These are phyloP conservation scores for Boletus subcaerulescens DNA, from an alignment of 768 basidiomycete genomes.

Conservation along the genomic window DNA sequence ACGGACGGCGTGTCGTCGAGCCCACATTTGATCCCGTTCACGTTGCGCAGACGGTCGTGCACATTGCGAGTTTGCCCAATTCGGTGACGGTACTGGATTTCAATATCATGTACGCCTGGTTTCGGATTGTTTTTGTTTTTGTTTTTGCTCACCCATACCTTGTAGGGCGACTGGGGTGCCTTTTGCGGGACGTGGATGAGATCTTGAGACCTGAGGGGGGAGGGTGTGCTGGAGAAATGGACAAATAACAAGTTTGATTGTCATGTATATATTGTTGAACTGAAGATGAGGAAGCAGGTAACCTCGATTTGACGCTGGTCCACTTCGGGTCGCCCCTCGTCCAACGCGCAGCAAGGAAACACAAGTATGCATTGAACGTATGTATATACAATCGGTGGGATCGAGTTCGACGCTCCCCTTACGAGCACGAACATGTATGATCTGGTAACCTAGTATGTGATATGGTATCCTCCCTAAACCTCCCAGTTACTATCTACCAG, in stretches of 20 bases:
- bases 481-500: neutral
- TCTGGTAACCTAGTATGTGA: too few relatives aligned
- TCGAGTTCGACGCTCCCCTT: too few relatives aligned
- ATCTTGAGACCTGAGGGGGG: neutral
- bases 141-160: neutral
- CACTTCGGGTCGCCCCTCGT: too few relatives aligned
- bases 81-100: constrained; percentile 69
- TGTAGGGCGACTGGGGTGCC: constrained; percentile 45
- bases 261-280: too few relatives aligned
- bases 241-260: too few relatives aligned
- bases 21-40: constrained; percentile 68
- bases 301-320: too few relatives aligned
- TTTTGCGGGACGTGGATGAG: constrained; percentile 43
- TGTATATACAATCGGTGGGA: too few relatives aligned
- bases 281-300: too few relatives aligned
- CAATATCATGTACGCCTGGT: constrained; percentile 63
- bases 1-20: constrained; percentile 58
- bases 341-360: too few relatives aligned
- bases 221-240: too few relatives aligned
- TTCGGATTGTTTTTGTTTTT: neutral
- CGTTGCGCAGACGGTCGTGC: constrained; percentile 68
- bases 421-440: too few relatives aligned
- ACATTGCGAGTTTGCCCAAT: constrained; percentile 65
- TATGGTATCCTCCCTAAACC: neutral
- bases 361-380: too few relatives aligned